Evolutionary conservation across 2,329 filamentous ascomycete genomes (phyloP), one percentile per base, ranked within the genome.

Genomic region (Sporothrix schenckii): DNA sequence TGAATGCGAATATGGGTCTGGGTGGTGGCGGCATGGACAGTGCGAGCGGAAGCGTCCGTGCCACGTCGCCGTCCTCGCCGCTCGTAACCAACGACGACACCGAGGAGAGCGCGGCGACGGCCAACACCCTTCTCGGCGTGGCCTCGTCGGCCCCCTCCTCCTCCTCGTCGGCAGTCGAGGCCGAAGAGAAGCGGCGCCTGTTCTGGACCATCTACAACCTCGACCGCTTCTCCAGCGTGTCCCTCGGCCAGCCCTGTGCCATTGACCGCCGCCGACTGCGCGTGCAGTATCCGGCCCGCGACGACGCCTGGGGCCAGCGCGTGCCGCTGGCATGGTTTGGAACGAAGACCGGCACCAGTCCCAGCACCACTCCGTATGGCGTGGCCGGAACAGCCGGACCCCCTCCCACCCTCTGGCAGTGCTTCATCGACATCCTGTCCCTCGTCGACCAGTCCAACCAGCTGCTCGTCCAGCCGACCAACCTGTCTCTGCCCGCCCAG

Each of bases 171-270:
- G 41, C 53, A 13, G 67, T 69, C 27, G 72, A 70, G 21, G 53
- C 66, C 4, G 72, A 73, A 34, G 72, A 73, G 54, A 73, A 70
- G 60, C 70, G 72, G 1, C 68, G 72, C 4, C 72, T 73, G 19
- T 73, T 73, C 39, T 73, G 72, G 72, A 66, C 66, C 56, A 65
- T 73, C 44, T 73, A 73, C 68, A 66, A 50, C 27, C 69, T 73
- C 14, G 72, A 73, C 66, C 72, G 72, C 41, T 73, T 73, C 44
- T 44, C 72, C 16, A 73, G 72, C 49, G 58, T 72, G 47, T 72
- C 49, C 4, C 70, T 69, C 27, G 72, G 72, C 52, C 70, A 72
- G 66, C 70, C 70, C 4, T 53, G 70, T 5, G 70, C 70, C 56
- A 73, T 73, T 14, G 70, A 72, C 53, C 67, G 63, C 24, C 34